These are phyloP conservation scores for Crithidia sp. DNA, from an alignment of 208 protist species.

Conservation along the genomic window DNA sequence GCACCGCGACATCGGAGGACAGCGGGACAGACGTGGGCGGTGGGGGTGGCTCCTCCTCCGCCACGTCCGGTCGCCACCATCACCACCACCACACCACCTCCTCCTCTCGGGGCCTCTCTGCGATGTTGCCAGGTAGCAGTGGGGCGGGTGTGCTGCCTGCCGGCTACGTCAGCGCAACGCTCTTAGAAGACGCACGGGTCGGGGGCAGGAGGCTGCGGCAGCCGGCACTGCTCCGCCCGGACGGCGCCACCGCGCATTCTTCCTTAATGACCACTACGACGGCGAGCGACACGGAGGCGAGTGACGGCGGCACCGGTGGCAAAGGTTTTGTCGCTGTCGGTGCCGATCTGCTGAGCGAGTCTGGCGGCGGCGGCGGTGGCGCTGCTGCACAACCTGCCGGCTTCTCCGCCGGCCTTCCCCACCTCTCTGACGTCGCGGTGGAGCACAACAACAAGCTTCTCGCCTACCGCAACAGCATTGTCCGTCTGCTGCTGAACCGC, in stretches of 20 bases:
- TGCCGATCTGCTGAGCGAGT: background rate
- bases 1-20: slow-evolving; percentile 44
- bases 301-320: background rate
- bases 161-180: slow-evolving; percentile 35
- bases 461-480: slow-evolving; percentile 62
- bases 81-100: background rate
- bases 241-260: background rate
- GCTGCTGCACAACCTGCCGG: background rate
- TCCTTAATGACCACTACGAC: background rate
- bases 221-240: slow-evolving; percentile 17
- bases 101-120: background rate
- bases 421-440: slow-evolving; percentile 15
- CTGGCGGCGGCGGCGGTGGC: background rate
- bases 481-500: slow-evolving; percentile 66
- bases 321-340: too few species aligned
- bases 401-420: too few species aligned
- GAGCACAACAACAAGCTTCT: slow-evolving; percentile 76
- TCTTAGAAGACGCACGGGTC: slow-evolving; percentile 20
- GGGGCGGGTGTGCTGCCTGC: slow-evolving; percentile 15
- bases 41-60: slow-evolving; percentile 1
- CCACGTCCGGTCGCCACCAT: background rate
- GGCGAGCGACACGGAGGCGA: slow-evolving; percentile 32
- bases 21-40: slow-evolving; percentile 40
- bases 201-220: slow-evolving; percentile 21
- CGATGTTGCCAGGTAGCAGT: slow-evolving; percentile 14